phyloP scores from a whole-genome alignment of 2,329 filamentous ascomycete genomes.

The Aspergillus persii region DNA sequence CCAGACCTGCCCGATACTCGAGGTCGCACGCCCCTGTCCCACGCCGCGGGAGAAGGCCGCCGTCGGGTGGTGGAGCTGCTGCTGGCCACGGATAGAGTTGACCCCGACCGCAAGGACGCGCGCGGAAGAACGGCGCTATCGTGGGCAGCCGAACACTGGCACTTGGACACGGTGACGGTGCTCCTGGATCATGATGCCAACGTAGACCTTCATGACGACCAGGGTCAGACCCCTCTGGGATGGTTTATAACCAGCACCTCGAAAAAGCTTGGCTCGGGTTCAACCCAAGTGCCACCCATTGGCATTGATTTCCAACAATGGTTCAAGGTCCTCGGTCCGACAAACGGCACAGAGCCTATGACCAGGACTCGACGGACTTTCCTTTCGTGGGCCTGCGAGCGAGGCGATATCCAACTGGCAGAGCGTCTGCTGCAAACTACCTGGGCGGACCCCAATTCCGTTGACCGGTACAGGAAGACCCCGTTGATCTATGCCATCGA shows the following conservation, averaged over 20 bases:
- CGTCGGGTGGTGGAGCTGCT: slow-evolving; percentile 2
- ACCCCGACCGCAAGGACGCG: neutral
- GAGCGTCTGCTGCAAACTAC: slow-evolving; percentile 8
- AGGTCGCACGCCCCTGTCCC: slow-evolving; percentile 13
- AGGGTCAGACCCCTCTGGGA: slow-evolving; percentile 15
- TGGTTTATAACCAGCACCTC: slow-evolving; percentile 12
- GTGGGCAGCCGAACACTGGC: slow-evolving; percentile 13
- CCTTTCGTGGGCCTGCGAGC: slow-evolving; percentile 17
- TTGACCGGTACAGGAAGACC: slow-evolving; percentile 15
- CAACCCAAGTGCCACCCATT: neutral
- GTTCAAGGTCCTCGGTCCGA: slow-evolving; percentile 7
- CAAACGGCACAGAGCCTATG: slow-evolving; percentile 9
- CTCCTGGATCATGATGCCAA: slow-evolving; percentile 6
- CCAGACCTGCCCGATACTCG: neutral
- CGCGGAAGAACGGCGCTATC: slow-evolving; percentile 13
- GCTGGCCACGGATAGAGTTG: neutral
- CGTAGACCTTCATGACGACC: slow-evolving; percentile 13
- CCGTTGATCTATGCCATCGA: slow-evolving; percentile 16
- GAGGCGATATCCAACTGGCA: slow-evolving; percentile 9
- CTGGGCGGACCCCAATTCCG: slow-evolving; percentile 15
- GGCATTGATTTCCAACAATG: slow-evolving; percentile 7
- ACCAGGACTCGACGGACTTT: slow-evolving; percentile 16
- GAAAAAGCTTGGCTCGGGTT: neutral
- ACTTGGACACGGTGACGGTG: slow-evolving; percentile 2
- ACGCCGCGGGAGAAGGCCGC: slow-evolving; percentile 9